Base-by-base conservation (phyloP, 2,329 filamentous ascomycete genomes). In the Cryphonectria nitschkei region DNA sequence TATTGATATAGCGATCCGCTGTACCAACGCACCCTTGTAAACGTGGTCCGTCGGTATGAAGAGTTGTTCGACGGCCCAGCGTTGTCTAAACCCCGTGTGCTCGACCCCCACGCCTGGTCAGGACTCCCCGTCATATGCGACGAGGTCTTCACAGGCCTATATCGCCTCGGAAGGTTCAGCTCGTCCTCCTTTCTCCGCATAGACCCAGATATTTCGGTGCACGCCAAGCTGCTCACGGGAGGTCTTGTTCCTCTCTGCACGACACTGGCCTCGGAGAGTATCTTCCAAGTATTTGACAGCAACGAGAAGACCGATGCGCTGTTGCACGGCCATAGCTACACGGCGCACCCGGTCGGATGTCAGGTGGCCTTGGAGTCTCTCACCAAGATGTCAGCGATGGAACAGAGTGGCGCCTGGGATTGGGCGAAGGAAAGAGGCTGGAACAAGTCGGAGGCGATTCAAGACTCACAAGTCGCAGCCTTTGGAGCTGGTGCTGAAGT, bases 301-400 rank as follows among this genome's bases (percentile, higher is more conserved):
- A 83, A 87, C 0, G 89, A 93, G 65, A 97, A 96, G 81, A 89
- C 88, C 0, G 92, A 95, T 74, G 93, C 93, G 0, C 81, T 97
- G 6, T 82, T 97, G 3, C 94, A 97, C 75, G 93, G 93, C 0
- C 93, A 97, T 78, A 95, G 92, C 78, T 97, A 97, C 80, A 97
- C 93, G 0, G 93, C 93, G 0, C 93, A 97, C 79, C 87, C 94
- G 0, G 87, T 96, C 1, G 94, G 93, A 0, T 97, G 93, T 75
- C 88, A 91, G 61, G 92, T 97, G 0, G 94, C 92, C 0, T 84
- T 91, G n/a, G 87, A 89, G 66, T 90, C 89, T 0, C 78, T 97
- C 11, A 78, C 80, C 11, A 84, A 84, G 54, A 88, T 95, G 85
- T 78, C 83, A 61, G 76, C 80, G 0, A 87, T 94, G 83, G 88